Evolutionary conservation across 768 basidiomycete genomes (phyloP).

Genomic region (Tephrocybe sp.): DNA sequence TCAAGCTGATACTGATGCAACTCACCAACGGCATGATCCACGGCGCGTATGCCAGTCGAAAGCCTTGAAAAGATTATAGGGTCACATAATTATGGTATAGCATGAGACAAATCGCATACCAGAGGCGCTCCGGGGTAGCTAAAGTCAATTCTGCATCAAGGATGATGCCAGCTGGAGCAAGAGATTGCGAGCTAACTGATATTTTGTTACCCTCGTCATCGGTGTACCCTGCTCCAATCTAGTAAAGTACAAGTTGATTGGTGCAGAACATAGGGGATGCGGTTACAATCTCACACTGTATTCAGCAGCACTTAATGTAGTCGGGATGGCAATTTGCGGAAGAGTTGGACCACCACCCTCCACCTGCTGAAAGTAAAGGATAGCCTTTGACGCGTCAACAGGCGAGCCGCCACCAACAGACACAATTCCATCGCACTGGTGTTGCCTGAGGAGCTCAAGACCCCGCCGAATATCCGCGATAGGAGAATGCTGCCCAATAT

Average conservation of each 20-base stretch:
- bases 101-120: conserved; percentile 47
- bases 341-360: conserved; percentile 52
- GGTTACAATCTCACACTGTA: conserved; percentile 61
- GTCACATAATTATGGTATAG: no score
- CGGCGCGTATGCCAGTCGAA: conserved; percentile 75
- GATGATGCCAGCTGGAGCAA: conserved; percentile 73
- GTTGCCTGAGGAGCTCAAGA: conserved; percentile 51
- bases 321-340: conserved; percentile 78
- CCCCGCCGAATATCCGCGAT: conserved; percentile 64
- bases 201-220: conserved; percentile 70
- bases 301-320: conserved; percentile 79
- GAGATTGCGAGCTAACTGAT: conserved; percentile 50
- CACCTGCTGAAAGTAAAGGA: conserved; percentile 61
- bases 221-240: conserved; percentile 72
- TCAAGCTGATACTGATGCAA: background rate
- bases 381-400: conserved; percentile 75
- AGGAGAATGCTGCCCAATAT: conserved; percentile 74
- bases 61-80: conserved; percentile 50
- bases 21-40: conserved; percentile 79
- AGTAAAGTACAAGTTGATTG: background rate
- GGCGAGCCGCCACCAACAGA: conserved; percentile 82
- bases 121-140: conserved; percentile 71
- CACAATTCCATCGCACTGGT: conserved; percentile 67
- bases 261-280: background rate
- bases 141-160: conserved; percentile 77